phyloP scores from a whole-genome alignment of 2,329 filamentous ascomycete genomes.

The Dactylellina cionopaga region DNA sequence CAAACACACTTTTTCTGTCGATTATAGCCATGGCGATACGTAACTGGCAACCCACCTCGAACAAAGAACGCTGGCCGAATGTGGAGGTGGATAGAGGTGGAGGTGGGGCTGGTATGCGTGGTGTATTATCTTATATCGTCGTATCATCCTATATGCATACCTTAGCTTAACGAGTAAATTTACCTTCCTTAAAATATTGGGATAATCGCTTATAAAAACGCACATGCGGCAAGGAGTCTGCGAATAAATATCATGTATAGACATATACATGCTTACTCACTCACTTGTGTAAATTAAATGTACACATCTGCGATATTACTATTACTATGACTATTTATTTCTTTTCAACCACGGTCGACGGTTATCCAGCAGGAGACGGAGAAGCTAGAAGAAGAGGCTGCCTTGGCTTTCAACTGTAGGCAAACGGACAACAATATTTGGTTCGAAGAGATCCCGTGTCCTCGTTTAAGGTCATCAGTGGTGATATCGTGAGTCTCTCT shows the following conservation, averaged over 20 bases:
- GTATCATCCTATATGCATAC: too few species aligned
- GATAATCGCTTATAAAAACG: conserved; percentile 51
- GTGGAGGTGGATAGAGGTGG: too few species aligned
- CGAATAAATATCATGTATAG: background rate
- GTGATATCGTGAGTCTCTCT: conserved; percentile 49
- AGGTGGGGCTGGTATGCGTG: conserved; percentile 43
- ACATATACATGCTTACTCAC: conserved; percentile 3
- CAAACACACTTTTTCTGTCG: conserved; percentile 23
- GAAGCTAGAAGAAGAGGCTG: conserved; percentile 13
- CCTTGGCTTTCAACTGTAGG: background rate
- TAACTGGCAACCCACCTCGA: too few species aligned
- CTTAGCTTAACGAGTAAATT: conserved; percentile 51
- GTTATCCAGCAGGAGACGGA: conserved; percentile 22
- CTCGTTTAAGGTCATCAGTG: conserved; percentile 44
- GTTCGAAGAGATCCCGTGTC: conserved; percentile 46
- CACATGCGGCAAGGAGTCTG: conserved; percentile 6
- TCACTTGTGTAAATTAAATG: background rate
- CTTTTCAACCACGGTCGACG: background rate
- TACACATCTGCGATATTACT: background rate
- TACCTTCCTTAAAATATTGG: conserved; percentile 45
- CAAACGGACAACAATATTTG: conserved; percentile 32
- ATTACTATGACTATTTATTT: background rate
- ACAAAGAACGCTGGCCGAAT: too few species aligned
- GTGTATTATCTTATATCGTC: too few species aligned
- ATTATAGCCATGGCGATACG: conserved; percentile 17